Conservation (phyloP, 2,329 filamentous ascomycete species). For the Aureobasidium zeae region DNA sequence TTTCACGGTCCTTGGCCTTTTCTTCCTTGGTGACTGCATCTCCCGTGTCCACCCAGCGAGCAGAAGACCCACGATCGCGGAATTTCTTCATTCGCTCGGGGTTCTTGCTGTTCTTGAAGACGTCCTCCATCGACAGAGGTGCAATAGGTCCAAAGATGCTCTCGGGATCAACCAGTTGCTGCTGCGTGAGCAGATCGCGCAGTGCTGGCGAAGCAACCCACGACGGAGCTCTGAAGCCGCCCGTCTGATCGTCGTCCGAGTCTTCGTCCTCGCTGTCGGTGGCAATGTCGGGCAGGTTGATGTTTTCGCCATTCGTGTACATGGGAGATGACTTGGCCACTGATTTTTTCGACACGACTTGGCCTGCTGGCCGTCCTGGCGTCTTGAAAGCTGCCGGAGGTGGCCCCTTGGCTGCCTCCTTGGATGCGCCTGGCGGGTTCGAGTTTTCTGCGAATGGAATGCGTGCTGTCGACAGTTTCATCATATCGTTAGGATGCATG, state of each 20-base stretch:
- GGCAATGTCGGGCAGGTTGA: conserved; percentile 87
- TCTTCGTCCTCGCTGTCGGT: conserved; percentile 86
- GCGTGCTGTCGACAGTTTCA: conserved; percentile 77
- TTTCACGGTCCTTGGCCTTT: conserved; percentile 67
- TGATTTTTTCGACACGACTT: conserved; percentile 26
- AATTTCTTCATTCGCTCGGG: conserved; percentile 72
- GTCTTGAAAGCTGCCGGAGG: conserved; percentile 49
- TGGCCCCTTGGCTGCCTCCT: conserved; percentile 26
- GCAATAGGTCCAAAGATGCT: conserved; percentile 81
- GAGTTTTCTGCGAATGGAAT: conserved; percentile 76
- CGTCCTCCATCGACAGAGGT: conserved; percentile 89
- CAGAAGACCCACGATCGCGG: conserved; percentile 81
- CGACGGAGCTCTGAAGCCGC: conserved; percentile 55
- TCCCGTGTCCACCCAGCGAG: conserved; percentile 69
- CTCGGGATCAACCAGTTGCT: conserved; percentile 78
- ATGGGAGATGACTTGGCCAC: conserved; percentile 63
- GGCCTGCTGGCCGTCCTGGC: conserved; percentile 49
- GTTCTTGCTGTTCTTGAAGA: conserved; percentile 75
- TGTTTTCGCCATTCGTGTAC: conserved; percentile 80
- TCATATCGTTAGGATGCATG: conserved; percentile 68
- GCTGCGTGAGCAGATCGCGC: conserved; percentile 61
- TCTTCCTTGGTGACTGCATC: conserved; percentile 84
- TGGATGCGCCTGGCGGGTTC: conserved; percentile 36
- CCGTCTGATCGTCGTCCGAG: conserved; percentile 41
- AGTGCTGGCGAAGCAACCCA: conserved; percentile 90